Evolutionary conservation across 768 basidiomycete genomes (phyloP), one percentile per base, ranked within the genome.

Genomic region (Erythrobasidium yunnanense): DNA sequence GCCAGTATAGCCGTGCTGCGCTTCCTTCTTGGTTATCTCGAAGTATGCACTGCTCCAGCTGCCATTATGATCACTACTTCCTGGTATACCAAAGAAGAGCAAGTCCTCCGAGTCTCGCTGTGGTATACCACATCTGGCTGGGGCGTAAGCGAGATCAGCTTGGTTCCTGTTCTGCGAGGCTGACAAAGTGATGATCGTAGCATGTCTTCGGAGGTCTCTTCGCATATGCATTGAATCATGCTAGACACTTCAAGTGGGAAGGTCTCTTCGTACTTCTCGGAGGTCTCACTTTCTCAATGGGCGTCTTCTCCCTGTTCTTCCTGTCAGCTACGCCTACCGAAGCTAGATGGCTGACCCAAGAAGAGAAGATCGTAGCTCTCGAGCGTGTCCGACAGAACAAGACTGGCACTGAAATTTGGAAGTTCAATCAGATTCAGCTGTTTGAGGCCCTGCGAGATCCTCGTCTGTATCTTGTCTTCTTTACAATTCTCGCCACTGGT

Each of bases 241-340:
- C 49, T 29, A 17, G 22, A 8, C 4, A 13, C 20, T 68, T 68
- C 66, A 34, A 38, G 33, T 70, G 69, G 69, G 22, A 58, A 50
- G 58, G n/a, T 6, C 50, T 85, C 4, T 85, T 83, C 70, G 67
- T 84, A 38, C 76, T 84, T 1, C 79, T 84, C 27, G 84, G 84
- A 8, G 83, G 77, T 0, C 75, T 86, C 6, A 83, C 84, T 0
- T 82, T 84, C 35, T 18, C 84, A 2, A 80, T 86, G 34, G 84
- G 83, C 5, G 69, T 82, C 25, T 75, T 77, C 47, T 82, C 85
- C 2, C 72, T 85, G 7, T 75, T 85, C 7, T 83, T 80, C 81
- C 77, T 85, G 17, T 84, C 84, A 0, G 84, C 85, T 71, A 84
- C 84, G 0, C 84, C 84, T 2, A 82, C 84, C 2, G 81, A 82